Evolutionary conservation across 1,284 basidiomycete species (phyloP).

Genomic region (Kwoniella shivajii): DNA sequence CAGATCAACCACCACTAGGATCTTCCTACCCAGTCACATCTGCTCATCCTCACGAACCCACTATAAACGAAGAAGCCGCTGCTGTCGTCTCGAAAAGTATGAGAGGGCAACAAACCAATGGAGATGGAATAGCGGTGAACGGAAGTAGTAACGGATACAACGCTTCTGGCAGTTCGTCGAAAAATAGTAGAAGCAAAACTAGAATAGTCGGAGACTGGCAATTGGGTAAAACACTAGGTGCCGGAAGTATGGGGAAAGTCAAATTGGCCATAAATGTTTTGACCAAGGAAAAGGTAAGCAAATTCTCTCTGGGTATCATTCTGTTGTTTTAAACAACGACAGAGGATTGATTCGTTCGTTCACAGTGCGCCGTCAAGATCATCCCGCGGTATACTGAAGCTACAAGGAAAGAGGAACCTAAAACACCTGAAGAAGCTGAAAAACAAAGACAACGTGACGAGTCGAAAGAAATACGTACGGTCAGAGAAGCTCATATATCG

Average conservation of each 20-base stretch:
- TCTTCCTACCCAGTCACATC: constrained; percentile 24
- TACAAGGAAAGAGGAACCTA: constrained; percentile 54
- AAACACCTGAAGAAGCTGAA: constrained; percentile 54
- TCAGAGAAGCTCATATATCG: constrained; percentile 90
- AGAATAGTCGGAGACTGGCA: constrained; percentile 82
- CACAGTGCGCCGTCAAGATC: constrained; percentile 94
- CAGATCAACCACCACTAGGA: constrained; percentile 8
- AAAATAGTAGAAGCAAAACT: constrained; percentile 14
- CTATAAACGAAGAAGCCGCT: constrained; percentile 41
- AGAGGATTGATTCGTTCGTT: constrained; percentile 6
- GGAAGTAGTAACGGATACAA: constrained; percentile 1
- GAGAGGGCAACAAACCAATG: constrained; percentile 5
- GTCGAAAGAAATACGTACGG: constrained; percentile 92
- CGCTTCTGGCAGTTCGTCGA: constrained; percentile 5
- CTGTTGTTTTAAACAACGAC: too few species aligned
- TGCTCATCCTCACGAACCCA: constrained; percentile 37
- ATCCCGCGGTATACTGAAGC: constrained; percentile 76
- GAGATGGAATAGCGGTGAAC: constrained; percentile 4
- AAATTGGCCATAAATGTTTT: constrained; percentile 90
- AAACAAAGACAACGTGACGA: constrained; percentile 83
- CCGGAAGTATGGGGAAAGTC: constrained; percentile 99
- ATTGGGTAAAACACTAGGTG: constrained; percentile 93
- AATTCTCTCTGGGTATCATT: too few species aligned
- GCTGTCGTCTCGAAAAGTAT: constrained; percentile 27
- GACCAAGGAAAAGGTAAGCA: constrained; percentile 89